Conservation (phyloP, 805 yeast species). For the Pichia pseudocactophila region DNA sequence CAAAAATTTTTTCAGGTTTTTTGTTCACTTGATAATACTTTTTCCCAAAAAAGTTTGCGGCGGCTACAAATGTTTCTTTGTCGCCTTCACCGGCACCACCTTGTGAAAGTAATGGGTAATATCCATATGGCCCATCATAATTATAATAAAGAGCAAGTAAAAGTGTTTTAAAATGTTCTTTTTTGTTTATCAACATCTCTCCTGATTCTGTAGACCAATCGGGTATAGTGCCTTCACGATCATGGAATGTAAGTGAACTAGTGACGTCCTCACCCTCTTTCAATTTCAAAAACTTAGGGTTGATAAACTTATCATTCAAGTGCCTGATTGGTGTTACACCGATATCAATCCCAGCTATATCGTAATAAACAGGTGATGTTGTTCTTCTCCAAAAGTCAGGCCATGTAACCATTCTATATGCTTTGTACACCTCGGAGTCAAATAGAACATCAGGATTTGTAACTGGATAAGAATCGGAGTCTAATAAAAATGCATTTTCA, state of each 20-base stretch:
- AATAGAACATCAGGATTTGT: constrained; percentile 55
- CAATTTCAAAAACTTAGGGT: constrained; percentile 25
- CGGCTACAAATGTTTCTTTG: constrained; percentile 69
- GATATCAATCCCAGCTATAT: constrained; percentile 51
- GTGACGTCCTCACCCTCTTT: constrained; percentile 28
- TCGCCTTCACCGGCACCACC: constrained; percentile 74
- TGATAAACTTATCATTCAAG: constrained; percentile 25
- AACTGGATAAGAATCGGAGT: constrained; percentile 69
- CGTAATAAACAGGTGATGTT: constrained; percentile 64
- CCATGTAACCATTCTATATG: constrained; percentile 54
- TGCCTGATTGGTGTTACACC: constrained; percentile 27
- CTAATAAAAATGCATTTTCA: constrained; percentile 61
- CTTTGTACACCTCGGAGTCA: constrained; percentile 43
- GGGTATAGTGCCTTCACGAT: constrained; percentile 59
- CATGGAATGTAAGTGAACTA: constrained; percentile 43
- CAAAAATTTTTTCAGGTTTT: constrained; percentile 26
- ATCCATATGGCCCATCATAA: constrained; percentile 49
- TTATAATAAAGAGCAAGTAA: constrained; percentile 52
- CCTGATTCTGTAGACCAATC: constrained; percentile 64
- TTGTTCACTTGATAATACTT: constrained; percentile 48
- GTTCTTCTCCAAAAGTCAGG: constrained; percentile 88
- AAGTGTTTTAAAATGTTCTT: constrained; percentile 43
- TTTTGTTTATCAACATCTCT: constrained; percentile 49
- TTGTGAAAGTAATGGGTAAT: constrained; percentile 48
- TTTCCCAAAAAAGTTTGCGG: constrained; percentile 44